These are phyloP conservation scores for Kodamaea derodonti DNA, from an alignment of 1,139 yeast genomes.

Conservation along the genomic window DNA sequence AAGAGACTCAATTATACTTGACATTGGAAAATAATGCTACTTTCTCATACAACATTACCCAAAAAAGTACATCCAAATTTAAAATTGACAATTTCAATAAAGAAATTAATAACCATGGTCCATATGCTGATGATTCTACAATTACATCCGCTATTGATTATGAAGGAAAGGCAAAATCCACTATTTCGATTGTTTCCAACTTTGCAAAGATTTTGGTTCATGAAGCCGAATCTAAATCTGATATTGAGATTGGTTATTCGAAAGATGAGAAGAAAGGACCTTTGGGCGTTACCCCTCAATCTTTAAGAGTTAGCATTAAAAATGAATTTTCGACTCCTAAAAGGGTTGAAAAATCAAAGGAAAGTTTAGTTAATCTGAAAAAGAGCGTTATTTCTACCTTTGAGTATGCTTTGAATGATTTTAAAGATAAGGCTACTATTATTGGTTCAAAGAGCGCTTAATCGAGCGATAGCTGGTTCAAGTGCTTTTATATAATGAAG, in stretches of 20 bases:
- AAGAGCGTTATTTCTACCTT: conserved; percentile 1
- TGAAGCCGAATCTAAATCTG: neutral
- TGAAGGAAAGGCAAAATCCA: neutral
- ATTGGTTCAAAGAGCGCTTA: neutral
- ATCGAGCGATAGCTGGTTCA: neutral
- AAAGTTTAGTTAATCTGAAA: conserved; percentile 1
- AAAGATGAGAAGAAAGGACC: neutral
- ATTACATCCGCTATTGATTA: conserved; percentile 1
- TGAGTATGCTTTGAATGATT: conserved; percentile 3
- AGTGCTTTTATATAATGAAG: too few species aligned
- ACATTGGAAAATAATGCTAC: conserved; percentile 6
- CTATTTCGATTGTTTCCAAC: conserved; percentile 1
- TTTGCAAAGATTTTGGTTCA: conserved; percentile 2
- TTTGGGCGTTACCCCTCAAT: neutral
- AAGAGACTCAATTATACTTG: conserved; percentile 3
- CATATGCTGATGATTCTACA: neutral
- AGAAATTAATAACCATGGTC: conserved; percentile 2
- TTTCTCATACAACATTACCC: conserved; percentile 3
- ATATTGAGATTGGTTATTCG: conserved; percentile 1
- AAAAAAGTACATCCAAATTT: conserved; percentile 1
- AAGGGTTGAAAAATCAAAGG: neutral
- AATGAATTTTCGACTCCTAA: neutral
- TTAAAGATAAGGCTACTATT: conserved; percentile 3
- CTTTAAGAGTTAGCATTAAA: neutral
- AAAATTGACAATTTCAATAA: neutral